phyloP scores from a whole-genome alignment of 768 basidiomycete genomes.

The Pisolithus marmoratus region DNA sequence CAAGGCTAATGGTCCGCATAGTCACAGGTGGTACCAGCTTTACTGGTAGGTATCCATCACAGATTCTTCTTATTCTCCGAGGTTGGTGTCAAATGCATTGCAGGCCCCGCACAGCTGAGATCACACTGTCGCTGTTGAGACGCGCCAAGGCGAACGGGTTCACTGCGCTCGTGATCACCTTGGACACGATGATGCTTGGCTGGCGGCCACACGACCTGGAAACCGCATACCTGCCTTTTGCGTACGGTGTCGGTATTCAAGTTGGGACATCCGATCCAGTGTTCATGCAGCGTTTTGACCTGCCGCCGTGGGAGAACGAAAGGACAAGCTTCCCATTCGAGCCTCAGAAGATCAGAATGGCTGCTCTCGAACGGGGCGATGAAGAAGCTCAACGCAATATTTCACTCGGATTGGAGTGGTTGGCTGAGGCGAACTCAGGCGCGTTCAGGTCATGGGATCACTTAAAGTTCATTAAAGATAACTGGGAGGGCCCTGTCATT shows the following conservation, averaged over 20 bases:
- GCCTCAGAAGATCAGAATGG: constrained; percentile 36
- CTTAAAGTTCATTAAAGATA: constrained; percentile 56
- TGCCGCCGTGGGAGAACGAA: constrained; percentile 36
- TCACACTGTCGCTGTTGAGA: constrained; percentile 58
- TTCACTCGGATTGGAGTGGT: constrained; percentile 55
- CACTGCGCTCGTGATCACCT: constrained; percentile 68
- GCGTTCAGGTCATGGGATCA: constrained; percentile 66
- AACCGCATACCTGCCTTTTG: constrained; percentile 59
- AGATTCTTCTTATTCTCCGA: background rate
- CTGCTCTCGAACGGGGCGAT: constrained; percentile 43
- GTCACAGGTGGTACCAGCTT: constrained; percentile 74
- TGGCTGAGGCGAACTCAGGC: constrained; percentile 59
- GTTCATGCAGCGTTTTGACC: constrained; percentile 59
- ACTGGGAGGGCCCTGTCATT: constrained; percentile 74
- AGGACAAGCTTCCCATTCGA: constrained; percentile 55
- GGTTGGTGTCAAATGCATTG: background rate
- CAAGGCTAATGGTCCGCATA: constrained; percentile 53
- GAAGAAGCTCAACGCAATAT: constrained; percentile 32
- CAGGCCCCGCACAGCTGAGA: constrained; percentile 58
- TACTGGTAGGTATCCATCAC: constrained; percentile 52
- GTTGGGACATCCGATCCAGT: constrained; percentile 70
- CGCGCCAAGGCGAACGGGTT: constrained; percentile 65
- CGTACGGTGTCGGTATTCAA: constrained; percentile 59
- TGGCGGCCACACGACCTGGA: constrained; percentile 76
- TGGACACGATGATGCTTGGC: constrained; percentile 68